Conservation (phyloP, 805 yeast species). For the Scheffersomyces spartinae region DNA sequence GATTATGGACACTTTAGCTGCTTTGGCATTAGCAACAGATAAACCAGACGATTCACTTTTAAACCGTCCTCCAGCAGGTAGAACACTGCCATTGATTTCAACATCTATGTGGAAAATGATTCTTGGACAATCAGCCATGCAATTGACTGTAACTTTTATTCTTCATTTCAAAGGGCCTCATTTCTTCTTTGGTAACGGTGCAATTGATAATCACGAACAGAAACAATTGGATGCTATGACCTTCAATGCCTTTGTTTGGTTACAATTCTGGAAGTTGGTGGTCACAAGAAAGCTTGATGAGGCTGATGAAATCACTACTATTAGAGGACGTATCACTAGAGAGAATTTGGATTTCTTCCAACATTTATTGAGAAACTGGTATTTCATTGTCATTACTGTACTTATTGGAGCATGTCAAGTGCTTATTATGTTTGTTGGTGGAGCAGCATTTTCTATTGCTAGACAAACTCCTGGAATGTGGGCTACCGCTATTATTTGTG, state of each 20-base stretch:
- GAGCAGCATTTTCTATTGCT: slow-evolving; percentile 81
- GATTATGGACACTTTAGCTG: slow-evolving; percentile 97
- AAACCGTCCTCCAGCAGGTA: slow-evolving; percentile 74
- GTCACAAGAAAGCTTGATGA: slow-evolving; percentile 88
- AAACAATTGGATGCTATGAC: slow-evolving; percentile 72
- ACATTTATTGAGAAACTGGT: slow-evolving; percentile 72
- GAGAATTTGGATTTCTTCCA: slow-evolving; percentile 73
- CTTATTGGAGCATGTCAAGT: slow-evolving; percentile 80
- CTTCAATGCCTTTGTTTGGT: slow-evolving; percentile 95
- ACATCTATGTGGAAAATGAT: slow-evolving; percentile 99
- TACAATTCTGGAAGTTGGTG: slow-evolving; percentile 88
- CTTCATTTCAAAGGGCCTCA: slow-evolving; percentile 68
- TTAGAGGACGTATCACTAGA: slow-evolving; percentile 46
- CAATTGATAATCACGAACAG: slow-evolving; percentile 30
- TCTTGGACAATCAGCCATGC: slow-evolving; percentile 71
- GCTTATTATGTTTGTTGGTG: slow-evolving; percentile 92
- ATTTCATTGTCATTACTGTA: slow-evolving; percentile 59
- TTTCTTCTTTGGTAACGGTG: slow-evolving; percentile 37
- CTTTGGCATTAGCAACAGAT: slow-evolving; percentile 94
- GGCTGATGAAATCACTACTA: slow-evolving; percentile 52
- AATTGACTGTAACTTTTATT: slow-evolving; percentile 66
- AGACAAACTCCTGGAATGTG: slow-evolving; percentile 79
- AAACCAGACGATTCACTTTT: slow-evolving; percentile 80
- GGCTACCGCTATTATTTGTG: slow-evolving; percentile 80
- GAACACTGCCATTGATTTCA: slow-evolving; percentile 68